Percentiles rank a stretch among this genome's conserved stretches.
Conservation (phyloP, 345 rosid genomes). For the Euphorbia pulcherrima region DNA sequence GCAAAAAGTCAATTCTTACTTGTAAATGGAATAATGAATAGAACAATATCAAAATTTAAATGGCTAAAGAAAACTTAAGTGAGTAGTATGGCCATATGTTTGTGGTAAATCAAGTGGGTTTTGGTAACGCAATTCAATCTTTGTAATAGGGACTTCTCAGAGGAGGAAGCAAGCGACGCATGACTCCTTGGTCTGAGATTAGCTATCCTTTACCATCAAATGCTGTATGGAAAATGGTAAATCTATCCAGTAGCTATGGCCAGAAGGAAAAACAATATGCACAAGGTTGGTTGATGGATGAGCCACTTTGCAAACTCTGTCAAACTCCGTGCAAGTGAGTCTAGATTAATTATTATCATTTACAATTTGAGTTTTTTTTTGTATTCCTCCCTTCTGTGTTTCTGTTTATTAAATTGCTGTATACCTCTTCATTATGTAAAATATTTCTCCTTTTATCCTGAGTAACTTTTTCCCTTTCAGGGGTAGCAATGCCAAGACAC, state of each 20-base stretch:
- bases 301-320: slow-evolving; percentile 96
- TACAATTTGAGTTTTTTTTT: background rate
- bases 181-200: slow-evolving; percentile 63
- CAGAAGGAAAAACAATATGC: slow-evolving; percentile 70
- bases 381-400: background rate
- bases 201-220: slow-evolving; percentile 63
- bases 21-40: background rate
- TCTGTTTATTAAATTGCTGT: background rate
- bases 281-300: slow-evolving; percentile 74
- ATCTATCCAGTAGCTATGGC: slow-evolving; percentile 41
- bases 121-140: slow-evolving; percentile 13
- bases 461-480: slow-evolving; percentile 35
- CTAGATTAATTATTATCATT: slow-evolving; percentile 18
- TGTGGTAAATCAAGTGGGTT: too few relatives aligned
- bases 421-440: background rate
- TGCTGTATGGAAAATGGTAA: slow-evolving; percentile 73
- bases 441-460: background rate
- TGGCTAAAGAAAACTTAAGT: background rate
- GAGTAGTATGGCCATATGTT: background rate
- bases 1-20: background rate
- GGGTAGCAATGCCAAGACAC: slow-evolving; percentile 63
- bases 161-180: slow-evolving; percentile 82
- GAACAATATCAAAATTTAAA: background rate
- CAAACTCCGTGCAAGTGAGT: slow-evolving; percentile 77
- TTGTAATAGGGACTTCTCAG: slow-evolving; percentile 71